A percentile compares a stretch with the other conserved stretches of the same genome.
These are phyloP conservation scores for Periconia sp. DNA, from an alignment of 2,329 filamentous ascomycete genomes.

Conservation along the genomic window DNA sequence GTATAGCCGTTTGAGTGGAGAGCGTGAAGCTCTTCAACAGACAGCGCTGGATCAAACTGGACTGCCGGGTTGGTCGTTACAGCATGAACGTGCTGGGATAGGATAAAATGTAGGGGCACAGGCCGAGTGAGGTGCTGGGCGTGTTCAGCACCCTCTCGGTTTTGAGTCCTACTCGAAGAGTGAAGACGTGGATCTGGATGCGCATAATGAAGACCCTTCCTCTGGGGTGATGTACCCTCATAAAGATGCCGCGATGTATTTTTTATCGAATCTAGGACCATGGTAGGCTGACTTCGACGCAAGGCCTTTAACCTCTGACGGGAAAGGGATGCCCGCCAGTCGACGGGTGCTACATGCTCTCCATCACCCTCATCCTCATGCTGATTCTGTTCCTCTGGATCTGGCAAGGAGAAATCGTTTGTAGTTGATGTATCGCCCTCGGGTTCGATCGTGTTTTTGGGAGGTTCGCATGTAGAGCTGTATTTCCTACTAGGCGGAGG, in stretches of 20 bases:
- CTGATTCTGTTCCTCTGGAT: too few species aligned
- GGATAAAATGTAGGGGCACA: constrained; percentile 25
- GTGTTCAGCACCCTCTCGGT: constrained; percentile 11
- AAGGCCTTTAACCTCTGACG: constrained; percentile 17
- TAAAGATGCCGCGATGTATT: constrained; percentile 22
- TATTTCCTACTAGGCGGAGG: too few species aligned
- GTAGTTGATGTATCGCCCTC: too few species aligned
- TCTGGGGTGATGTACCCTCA: too few species aligned
- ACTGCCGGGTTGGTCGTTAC: constrained; percentile 6
- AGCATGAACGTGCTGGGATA: constrained; percentile 27
- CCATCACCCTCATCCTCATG: too few species aligned
- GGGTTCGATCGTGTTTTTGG: too few species aligned
- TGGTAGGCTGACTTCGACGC: constrained; percentile 22
- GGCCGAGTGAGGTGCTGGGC: constrained; percentile 4
- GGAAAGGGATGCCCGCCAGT: constrained; percentile 1
- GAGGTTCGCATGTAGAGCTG: too few species aligned
- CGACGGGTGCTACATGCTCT: too few species aligned
- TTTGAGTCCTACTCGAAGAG: constrained; percentile 13
- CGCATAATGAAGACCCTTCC: too few species aligned
- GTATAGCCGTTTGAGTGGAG: constrained; percentile 22
- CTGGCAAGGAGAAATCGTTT: too few species aligned
- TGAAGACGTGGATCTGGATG: neutral
- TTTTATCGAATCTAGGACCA: constrained; percentile 22
- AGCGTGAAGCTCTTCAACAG: constrained; percentile 17
- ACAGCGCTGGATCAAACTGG: constrained; percentile 16